Evolutionary conservation across 1,284 basidiomycete genomes (phyloP).

Genomic region (Cryptococcus sp.): DNA sequence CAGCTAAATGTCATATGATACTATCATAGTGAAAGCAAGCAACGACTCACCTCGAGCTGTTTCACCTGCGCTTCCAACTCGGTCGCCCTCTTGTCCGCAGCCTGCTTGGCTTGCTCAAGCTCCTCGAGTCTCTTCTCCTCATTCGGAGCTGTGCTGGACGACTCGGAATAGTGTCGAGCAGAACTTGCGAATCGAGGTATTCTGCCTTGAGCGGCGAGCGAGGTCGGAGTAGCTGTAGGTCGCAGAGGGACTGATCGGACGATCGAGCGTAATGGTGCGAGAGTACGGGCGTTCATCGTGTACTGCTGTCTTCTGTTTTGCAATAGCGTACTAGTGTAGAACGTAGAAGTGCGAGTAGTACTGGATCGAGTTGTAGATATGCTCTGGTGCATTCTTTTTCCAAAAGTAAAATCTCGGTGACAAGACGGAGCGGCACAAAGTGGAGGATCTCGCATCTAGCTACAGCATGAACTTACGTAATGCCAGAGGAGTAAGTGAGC

Average conservation of each 20-base stretch:
- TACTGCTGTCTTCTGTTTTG: not conserved
- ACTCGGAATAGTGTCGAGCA: conserved; percentile 23
- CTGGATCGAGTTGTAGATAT: not conserved
- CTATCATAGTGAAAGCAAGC: not conserved
- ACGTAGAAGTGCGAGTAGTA: not conserved
- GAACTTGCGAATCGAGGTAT: not conserved
- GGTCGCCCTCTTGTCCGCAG: conserved; percentile 29
- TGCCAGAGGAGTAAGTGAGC: not conserved
- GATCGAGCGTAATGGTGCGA: not conserved
- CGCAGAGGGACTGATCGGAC: not conserved
- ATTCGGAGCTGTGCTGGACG: conserved; percentile 7
- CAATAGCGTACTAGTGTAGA: not conserved
- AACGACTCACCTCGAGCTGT: conserved; percentile 44
- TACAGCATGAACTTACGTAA: not conserved
- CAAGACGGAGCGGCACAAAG: not conserved
- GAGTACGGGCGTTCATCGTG: not conserved
- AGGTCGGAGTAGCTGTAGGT: conserved; percentile 2
- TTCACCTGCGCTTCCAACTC: conserved; percentile 38
- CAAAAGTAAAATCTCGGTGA: not conserved
- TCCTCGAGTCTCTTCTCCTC: conserved; percentile 19
- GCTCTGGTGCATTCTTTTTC: too few relatives aligned
- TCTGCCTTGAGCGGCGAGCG: conserved; percentile 1
- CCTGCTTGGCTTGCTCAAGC: conserved; percentile 16
- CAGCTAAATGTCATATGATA: not conserved
- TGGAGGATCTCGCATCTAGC: too few relatives aligned